Evolutionary conservation across 179 eudicot species (phyloP).

Genomic region (Corrigiola litoralis): DNA sequence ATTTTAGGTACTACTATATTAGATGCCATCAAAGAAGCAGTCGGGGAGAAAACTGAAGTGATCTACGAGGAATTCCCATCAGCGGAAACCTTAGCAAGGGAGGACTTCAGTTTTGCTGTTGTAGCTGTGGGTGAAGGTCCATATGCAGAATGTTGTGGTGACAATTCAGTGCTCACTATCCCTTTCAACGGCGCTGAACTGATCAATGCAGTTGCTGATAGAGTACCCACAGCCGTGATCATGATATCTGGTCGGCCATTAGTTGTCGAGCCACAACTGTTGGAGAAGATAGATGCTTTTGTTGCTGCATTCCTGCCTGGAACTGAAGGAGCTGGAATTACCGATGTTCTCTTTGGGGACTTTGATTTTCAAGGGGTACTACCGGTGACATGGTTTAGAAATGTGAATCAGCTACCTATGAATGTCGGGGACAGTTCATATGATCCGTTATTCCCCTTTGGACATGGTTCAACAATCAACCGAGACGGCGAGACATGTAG

Average conservation of each 20-base stretch:
- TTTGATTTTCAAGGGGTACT: slow-evolving; percentile 50
- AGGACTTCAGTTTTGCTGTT: slow-evolving; percentile 45
- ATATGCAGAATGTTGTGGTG: slow-evolving; percentile 64
- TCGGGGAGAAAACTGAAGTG: slow-evolving; percentile 51
- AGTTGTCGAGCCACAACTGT: slow-evolving; percentile 41
- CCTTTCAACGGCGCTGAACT: slow-evolving; percentile 49
- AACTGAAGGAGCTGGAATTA: slow-evolving; percentile 57
- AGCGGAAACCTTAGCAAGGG: slow-evolving; percentile 40
- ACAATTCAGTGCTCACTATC: slow-evolving; percentile 46
- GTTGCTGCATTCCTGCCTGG: slow-evolving; percentile 82
- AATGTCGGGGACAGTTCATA: slow-evolving; percentile 31
- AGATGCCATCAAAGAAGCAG: slow-evolving; percentile 54
- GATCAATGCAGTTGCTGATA: slow-evolving; percentile 38
- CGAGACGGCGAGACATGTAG: too few species aligned
- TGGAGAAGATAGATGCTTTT: slow-evolving; percentile 52
- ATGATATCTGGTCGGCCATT: slow-evolving; percentile 63
- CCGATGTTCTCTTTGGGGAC: slow-evolving; percentile 67
- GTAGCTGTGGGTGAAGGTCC: slow-evolving; percentile 72
- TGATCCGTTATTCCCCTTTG: slow-evolving; percentile 58
- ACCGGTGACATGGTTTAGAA: slow-evolving; percentile 65
- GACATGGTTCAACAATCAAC: slow-evolving; percentile 48
- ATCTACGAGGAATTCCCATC: slow-evolving; percentile 50
- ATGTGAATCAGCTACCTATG: slow-evolving; percentile 57
- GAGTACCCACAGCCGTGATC: slow-evolving; percentile 49
- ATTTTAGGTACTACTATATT: slow-evolving; percentile 57